Base-by-base conservation (phyloP, 306 rosid genomes). In the Trichosanthes cucumerina region DNA sequence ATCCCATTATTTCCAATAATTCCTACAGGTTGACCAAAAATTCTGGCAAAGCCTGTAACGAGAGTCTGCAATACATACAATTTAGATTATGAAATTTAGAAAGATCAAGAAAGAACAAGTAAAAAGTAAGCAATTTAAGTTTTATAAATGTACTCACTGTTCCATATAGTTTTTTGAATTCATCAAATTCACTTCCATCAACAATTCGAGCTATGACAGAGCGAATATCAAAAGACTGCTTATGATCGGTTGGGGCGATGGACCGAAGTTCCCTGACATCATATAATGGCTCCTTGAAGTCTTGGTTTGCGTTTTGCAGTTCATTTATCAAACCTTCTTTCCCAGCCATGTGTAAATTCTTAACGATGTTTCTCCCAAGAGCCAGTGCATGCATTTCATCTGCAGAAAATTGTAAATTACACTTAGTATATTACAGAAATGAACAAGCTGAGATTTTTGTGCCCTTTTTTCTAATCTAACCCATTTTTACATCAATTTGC, bases 81-180 rank as follows among this genome's bases (percentile, higher is more conserved):
- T 49, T 75, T 2, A 39, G 78, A 38, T 80, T 53, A 76, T 69
- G 36, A 80, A 38, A 33, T 62, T 26, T 36, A 39, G 36, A 39
- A 16, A 41, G 43, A 79, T 21, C 62, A 56, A 50, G 77, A 63
- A 57, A 41, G 18, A 81, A 52, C 47, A 44, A 54, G 69, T 71
- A 63, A 79, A 47, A 16, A 63, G 77, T 41, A 58, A 47, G 62
- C 69, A 79, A 81, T 26, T 81, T 33, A 72, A 83, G 83, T 39
- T 84, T 84, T 83, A 68, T 19, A 43, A 74, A 87, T 83, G 83
- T 79, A 85, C 97, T 90, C 88, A 95, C 98, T 79, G 92, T 92
- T 87, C 97, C 98, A 88, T 95, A 95, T 85, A 95, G 79, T 89
- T 92, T 95, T 87, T 95, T 95, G 97, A 95, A 95, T 82, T 95